phyloP scores from a whole-genome alignment of 2,329 filamentous ascomycete species.

The Diaporthe ilicicola region DNA sequence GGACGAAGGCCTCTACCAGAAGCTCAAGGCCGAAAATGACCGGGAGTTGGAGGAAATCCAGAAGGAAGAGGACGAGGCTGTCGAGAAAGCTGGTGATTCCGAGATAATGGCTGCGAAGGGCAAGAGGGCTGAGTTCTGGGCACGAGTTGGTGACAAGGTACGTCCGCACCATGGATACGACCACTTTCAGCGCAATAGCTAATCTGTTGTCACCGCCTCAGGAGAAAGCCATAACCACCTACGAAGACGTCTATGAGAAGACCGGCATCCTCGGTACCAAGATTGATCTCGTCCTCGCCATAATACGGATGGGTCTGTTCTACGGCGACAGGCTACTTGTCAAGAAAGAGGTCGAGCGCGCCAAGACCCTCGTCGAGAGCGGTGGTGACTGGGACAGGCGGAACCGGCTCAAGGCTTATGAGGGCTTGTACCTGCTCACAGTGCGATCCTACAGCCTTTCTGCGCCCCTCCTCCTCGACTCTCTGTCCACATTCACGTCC shows the following conservation, averaged over 20 bases:
- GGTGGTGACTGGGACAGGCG: slow-evolving; percentile 98
- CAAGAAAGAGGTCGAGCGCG: slow-evolving; percentile 92
- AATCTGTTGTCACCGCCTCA: slow-evolving; percentile 46
- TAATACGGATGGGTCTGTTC: slow-evolving; percentile 95
- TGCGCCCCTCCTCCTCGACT: slow-evolving; percentile 93
- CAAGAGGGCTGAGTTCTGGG: slow-evolving; percentile 96
- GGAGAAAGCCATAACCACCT: slow-evolving; percentile 93
- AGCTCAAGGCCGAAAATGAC: slow-evolving; percentile 79
- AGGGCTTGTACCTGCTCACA: slow-evolving; percentile 91
- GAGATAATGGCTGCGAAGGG: slow-evolving; percentile 92
- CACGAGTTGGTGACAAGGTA: slow-evolving; percentile 95
- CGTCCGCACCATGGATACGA: slow-evolving; percentile 30
- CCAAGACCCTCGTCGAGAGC: slow-evolving; percentile 88
- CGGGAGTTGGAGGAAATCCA: slow-evolving; percentile 78
- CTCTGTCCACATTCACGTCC: slow-evolving; percentile 96
- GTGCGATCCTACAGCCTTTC: slow-evolving; percentile 89
- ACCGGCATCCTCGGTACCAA: slow-evolving; percentile 96
- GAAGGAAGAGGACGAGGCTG: slow-evolving; percentile 92
- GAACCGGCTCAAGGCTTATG: slow-evolving; percentile 98
- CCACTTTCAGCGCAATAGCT: not conserved
- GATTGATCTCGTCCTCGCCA: slow-evolving; percentile 95
- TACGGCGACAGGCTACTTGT: slow-evolving; percentile 92
- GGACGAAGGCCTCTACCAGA: slow-evolving; percentile 89
- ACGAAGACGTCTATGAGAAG: slow-evolving; percentile 95
- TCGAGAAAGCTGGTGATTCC: slow-evolving; percentile 94